Evolutionary conservation across 2,329 filamentous ascomycete genomes (phyloP).

Genomic region (Sarocladium kiliense): DNA sequence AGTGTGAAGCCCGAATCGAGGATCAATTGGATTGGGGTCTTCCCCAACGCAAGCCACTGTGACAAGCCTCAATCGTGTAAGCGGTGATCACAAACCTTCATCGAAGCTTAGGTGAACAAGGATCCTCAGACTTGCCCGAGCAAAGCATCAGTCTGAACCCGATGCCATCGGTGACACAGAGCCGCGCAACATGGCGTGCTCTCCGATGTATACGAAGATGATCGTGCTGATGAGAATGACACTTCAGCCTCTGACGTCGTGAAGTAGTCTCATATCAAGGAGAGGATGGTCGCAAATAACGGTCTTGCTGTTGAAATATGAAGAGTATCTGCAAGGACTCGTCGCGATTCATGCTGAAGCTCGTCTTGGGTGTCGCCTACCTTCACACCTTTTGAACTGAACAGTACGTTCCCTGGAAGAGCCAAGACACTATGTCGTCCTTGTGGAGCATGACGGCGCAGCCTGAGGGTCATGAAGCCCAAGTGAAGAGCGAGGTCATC

Average conservation of each 20-base stretch:
- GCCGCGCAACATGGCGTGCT: background rate
- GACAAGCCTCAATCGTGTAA: too few species aligned
- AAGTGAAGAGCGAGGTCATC: background rate
- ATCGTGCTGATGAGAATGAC: background rate
- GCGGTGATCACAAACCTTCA: too few species aligned
- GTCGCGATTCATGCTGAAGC: too few species aligned
- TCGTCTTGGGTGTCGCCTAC: too few species aligned
- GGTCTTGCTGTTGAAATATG: background rate
- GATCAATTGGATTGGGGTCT: too few species aligned
- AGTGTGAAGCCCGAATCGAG: too few species aligned
- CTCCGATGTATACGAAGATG: background rate
- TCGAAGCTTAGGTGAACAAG: background rate
- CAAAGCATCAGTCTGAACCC: background rate
- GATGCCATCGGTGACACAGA: background rate
- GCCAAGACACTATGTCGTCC: background rate
- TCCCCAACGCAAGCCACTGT: too few species aligned
- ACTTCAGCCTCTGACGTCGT: background rate
- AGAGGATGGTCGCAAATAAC: background rate
- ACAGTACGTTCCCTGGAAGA: background rate
- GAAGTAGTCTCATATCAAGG: background rate
- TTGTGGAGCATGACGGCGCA: background rate
- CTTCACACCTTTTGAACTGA: too few species aligned
- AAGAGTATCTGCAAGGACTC: too few species aligned
- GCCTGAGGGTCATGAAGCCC: background rate
- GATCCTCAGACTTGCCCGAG: background rate